Conservation (phyloP, 2,329 filamentous ascomycete genomes). For the Monosporascus cannonballus region DNA sequence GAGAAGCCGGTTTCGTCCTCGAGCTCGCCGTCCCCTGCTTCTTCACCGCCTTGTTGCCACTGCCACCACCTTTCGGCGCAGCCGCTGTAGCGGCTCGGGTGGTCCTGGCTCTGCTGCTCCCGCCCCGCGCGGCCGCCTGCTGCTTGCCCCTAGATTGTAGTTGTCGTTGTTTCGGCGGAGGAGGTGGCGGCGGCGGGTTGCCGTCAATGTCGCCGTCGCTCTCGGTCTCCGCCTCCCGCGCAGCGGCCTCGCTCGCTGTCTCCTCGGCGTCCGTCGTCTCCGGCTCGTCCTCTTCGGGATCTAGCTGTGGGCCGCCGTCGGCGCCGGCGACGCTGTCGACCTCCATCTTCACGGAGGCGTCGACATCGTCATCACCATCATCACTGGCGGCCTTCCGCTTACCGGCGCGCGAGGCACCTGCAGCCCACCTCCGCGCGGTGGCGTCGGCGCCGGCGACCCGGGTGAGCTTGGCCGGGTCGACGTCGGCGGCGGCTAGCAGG, state of each 20-base stretch:
- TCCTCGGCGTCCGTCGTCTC: conserved; percentile 32
- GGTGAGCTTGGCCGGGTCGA: conserved; percentile 31
- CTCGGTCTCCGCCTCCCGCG: conserved; percentile 30
- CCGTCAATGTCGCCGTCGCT: conserved; percentile 27
- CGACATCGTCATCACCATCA: conserved; percentile 35
- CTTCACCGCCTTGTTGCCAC: too few species aligned
- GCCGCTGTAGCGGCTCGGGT: too few species aligned
- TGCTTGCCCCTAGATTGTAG: conserved; percentile 5
- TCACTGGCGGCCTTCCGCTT: conserved; percentile 45
- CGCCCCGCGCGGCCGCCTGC: conserved; percentile 5
- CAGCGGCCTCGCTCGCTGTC: conserved; percentile 37
- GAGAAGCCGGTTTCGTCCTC: conserved; percentile 1
- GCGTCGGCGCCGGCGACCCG: conserved; percentile 21
- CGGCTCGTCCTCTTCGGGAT: conserved; percentile 32
- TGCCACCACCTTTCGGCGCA: too few species aligned
- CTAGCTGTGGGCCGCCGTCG: conserved; percentile 19
- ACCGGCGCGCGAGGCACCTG: conserved; percentile 33
- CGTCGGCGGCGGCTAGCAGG: conserved; percentile 43
- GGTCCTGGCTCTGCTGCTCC: too few species aligned
- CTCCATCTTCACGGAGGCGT: conserved; percentile 46
- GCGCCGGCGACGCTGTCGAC: conserved; percentile 31
- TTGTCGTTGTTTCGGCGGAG: background rate
- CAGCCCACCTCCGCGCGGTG: conserved; percentile 15
- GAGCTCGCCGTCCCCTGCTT: too few species aligned
- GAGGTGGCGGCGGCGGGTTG: conserved; percentile 16